Percentiles rank a stretch among this genome's conserved stretches.
Conservation (phyloP, 352 stramenopile species). For the Phytophthora sp. region DNA sequence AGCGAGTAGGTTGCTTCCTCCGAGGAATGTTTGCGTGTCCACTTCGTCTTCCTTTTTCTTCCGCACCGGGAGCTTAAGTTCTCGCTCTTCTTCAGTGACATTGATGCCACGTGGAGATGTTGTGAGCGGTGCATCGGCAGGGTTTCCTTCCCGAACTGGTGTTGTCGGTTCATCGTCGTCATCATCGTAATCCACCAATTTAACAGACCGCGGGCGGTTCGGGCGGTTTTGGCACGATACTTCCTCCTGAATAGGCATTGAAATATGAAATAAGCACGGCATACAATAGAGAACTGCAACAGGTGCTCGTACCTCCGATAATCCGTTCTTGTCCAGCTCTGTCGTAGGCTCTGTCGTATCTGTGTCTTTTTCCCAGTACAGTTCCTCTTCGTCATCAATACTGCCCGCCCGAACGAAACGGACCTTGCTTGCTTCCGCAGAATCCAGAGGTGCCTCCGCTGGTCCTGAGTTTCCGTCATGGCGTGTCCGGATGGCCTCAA, state of each 20-base stretch:
- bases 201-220: conserved; percentile 48
- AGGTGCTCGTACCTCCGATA: conserved; percentile 48
- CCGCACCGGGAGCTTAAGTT: conserved; percentile 69
- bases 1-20: conserved; percentile 40
- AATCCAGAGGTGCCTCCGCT: conserved; percentile 13
- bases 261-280: neutral
- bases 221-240: conserved; percentile 46
- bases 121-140: conserved; percentile 14
- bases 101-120: conserved; percentile 21
- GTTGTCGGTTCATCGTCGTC: conserved; percentile 58
- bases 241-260: conserved; percentile 43
- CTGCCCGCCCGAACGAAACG: conserved; percentile 60
- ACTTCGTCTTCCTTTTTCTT: conserved; percentile 61
- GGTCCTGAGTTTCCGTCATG: conserved; percentile 58
- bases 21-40: conserved; percentile 55
- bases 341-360: conserved; percentile 42
- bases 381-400: conserved; percentile 77
- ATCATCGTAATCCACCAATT: conserved; percentile 76
- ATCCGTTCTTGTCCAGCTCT: conserved; percentile 40
- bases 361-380: conserved; percentile 84
- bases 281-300: neutral
- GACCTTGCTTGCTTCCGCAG: conserved; percentile 40
- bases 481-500: conserved; percentile 67
- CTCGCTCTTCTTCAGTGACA: conserved; percentile 41
- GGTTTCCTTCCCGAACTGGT: conserved; percentile 42